Evolutionary conservation across 2,329 filamentous ascomycete genomes (phyloP), one percentile per base, ranked within the genome.

Genomic region (Botrytis elliptica): DNA sequence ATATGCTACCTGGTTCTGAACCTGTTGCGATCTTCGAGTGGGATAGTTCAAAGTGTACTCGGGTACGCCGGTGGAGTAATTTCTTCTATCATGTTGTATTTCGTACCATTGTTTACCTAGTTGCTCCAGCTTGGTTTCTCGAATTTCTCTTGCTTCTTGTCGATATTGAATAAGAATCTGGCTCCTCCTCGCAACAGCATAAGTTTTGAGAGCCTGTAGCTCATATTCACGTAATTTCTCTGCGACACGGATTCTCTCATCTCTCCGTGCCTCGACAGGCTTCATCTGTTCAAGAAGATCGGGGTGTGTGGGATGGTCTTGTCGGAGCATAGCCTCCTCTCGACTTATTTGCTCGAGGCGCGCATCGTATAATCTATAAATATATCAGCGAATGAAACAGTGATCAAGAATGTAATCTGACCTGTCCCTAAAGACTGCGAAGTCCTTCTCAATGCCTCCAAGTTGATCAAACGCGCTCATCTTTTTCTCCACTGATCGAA

Each of bases 61-160:
- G 59, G 93, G 90, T 76, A 95, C 89, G 75, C 92, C 91, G 79
- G 93, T 92, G 75, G 93, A 92, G 75, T 89, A 87, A 79, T 91
- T 92, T 79, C 95, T 90, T 74, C 96, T 90, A 80, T 97, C 94
- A 77, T 93, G 91, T 82, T 98, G 95, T 73, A 98, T 93, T 78
- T 95, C 92, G 83, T 97, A 97, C 88, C 95, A 97, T 77, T 96
- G 91, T 81, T 94, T 90, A 79, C 96, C 95, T 74, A 97, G 89
- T 74, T 91, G 87, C 76, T 95, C 92, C 44, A 98, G 86, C 64
- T 92, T 89, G 72, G 88, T 88, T 82, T 98, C 95, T 75, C 96
- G 90, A 77, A 92, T 88, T 80, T 97, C 93, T 72, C 96, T 90
- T 49, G 95, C 88, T 66, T 90, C 89, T 82, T 99, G 96, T 82